Evolutionary conservation across 140 eudicot genomes (phyloP), one percentile per base, ranked within the genome.

Genomic region (Erigeron philadelphicus): DNA sequence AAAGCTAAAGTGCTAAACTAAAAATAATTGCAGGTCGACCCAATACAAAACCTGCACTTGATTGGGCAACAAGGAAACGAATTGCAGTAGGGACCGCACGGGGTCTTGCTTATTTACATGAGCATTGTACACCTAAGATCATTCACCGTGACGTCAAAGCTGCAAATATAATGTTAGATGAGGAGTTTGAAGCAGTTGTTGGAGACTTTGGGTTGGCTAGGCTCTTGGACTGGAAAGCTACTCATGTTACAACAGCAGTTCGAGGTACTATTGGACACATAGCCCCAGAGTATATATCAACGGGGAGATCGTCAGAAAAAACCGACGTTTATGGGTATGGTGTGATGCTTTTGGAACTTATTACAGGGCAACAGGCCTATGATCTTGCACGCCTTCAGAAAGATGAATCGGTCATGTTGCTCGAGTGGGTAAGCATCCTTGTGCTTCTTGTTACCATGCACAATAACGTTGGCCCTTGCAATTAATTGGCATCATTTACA

Each of bases 111-210:
- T 90, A 90, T 79, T 70, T 90, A 77, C 97, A 90, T 53, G 94
- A 90, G 74, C 87, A 83, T 57, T 83, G 97, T 58, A 81, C 87
- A 68, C 95, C 97, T 0, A 90, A 90, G 79, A 90, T 90, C 67
- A 90, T 90, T 49, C 97, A 90, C 72, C 86, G 90, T 49, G 95
- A 90, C 63, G 95, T 90, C 17, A 90, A 90, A 80, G 94, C 90
- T 69, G 97, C 97, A 45, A 90, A 90, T 50, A 90, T 90, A 78
- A 70, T 87, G 73, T 71, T 90, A 82, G 97, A 90, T 66, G 97
- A 85, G 80, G 95, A 90, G 73, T 87, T 81, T 76, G 97, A 90
- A 84, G 95, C 95, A 12, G 90, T 90, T 40, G 90, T 90, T 8
- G 97, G 97, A 38, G 93, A 87, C 43, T 90, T 90, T 66, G 97